Base-by-base conservation (phyloP, 768 basidiomycete genomes). In the Rhodosporidiobolus odoratus region DNA sequence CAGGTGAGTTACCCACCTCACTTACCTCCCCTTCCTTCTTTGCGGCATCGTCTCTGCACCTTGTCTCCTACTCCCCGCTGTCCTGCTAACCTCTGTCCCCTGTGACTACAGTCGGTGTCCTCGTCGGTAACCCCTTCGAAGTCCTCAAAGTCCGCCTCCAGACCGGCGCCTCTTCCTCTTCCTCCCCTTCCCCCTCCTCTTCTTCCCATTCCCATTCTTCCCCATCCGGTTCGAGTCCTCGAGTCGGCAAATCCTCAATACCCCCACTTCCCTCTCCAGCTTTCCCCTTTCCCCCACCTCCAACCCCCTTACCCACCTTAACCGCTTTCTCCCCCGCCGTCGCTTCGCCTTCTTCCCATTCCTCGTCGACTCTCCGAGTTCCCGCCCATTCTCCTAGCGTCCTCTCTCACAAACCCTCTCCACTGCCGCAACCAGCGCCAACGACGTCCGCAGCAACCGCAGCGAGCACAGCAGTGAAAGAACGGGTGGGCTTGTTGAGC, bases 141-240 rank as follows among this genome's bases (percentile, higher is more conserved):
- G 73, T 74, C 10, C 63, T 74, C 53, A 74, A 74, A 59, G 73
- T 74, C 45, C 73, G 73, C 12, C 58, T 74, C 1, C 73, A 74
- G 47, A 74, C 73, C 21, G 56, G 59, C 19, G 27, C 40, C 57
- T 23, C 57, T 25, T 38, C 58, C 12, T 35, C 60, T 25, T 53
- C 66, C 27, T 62, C 58, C 25, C 27, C 62, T 5, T 35, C 62
- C 62, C 27, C n/a, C n/a, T n/a, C 30, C 15, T 34, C 61, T 21
- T 54, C 67, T 40, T 58, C 72, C 9, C 32, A 59, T 19, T 52
- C 53, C 9, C 48, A n/a, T n/a, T n/a, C 43, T 10, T 41, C 61
- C 23, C 35, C 67, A 38, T 58, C 72, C 7, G 17, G 45, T 13
- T 58, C 59, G 4, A 62, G 65, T 0, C 69, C 69, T 0, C 64